Evolutionary conservation across 768 basidiomycete genomes (phyloP).

Genomic region (Kwoniella dejecticola): DNA sequence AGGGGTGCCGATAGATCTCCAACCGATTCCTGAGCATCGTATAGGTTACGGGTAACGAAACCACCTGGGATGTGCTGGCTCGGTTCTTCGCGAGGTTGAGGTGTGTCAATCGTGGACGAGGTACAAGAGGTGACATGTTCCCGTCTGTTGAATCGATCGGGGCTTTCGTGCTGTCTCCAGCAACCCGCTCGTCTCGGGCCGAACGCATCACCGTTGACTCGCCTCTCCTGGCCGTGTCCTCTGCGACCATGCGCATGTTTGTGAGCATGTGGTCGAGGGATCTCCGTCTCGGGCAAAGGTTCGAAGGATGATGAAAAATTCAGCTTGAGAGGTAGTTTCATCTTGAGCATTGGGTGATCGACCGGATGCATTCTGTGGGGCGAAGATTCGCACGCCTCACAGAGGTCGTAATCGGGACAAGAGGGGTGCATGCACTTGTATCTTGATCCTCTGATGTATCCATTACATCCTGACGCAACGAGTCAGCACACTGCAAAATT

Average conservation of each 20-base stretch:
- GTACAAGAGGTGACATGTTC: slow-evolving; percentile 6
- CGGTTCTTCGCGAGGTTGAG: not conserved
- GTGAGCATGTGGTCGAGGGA: not conserved
- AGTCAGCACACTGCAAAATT: slow-evolving; percentile 4
- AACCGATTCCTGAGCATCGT: slow-evolving; percentile 15
- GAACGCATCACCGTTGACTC: slow-evolving; percentile 23
- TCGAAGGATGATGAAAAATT: slow-evolving; percentile 27
- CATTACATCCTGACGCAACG: slow-evolving; percentile 37
- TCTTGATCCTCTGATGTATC: slow-evolving; percentile 38
- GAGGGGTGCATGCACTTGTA: slow-evolving; percentile 56
- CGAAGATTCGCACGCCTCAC: slow-evolving; percentile 51
- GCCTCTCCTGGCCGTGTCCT: slow-evolving; percentile 8
- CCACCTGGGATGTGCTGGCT: slow-evolving; percentile 27
- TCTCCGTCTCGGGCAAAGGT: slow-evolving; percentile 9
- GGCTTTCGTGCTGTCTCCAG: slow-evolving; percentile 24
- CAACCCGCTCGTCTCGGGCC: slow-evolving; percentile 19
- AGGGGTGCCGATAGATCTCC: slow-evolving; percentile 23
- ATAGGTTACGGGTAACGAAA: slow-evolving; percentile 17
- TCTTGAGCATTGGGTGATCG: slow-evolving; percentile 54
- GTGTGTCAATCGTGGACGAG: not conserved
- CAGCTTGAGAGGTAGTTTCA: slow-evolving; percentile 38
- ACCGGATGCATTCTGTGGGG: slow-evolving; percentile 45
- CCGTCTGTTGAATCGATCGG: not conserved
- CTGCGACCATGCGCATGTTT: slow-evolving; percentile 14
- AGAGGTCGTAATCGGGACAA: slow-evolving; percentile 56